Percentiles rank a stretch among this genome's conserved stretches.
phyloP scores from a whole-genome alignment of 345 rosid species.

The Bruguiera sexangula region DNA sequence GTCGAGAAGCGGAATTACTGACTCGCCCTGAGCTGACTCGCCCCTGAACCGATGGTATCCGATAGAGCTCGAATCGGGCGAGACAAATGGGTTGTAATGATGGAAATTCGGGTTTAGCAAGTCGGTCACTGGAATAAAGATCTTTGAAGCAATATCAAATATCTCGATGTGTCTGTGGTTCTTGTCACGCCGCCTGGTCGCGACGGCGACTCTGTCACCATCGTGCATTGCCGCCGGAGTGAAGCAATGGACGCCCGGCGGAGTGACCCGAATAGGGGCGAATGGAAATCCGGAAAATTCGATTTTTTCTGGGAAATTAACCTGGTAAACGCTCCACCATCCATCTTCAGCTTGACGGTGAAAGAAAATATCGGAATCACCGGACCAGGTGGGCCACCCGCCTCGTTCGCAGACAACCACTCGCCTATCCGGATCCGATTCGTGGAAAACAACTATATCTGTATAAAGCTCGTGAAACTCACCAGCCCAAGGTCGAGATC shows the following conservation, averaged over 20 bases:
- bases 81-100: slow-evolving; percentile 81
- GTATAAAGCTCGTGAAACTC: slow-evolving; percentile 71
- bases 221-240: slow-evolving; percentile 77
- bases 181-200: slow-evolving; percentile 55
- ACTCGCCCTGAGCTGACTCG: slow-evolving; percentile 48
- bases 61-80: slow-evolving; percentile 40
- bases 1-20: slow-evolving; percentile 55
- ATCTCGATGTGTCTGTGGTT: slow-evolving; percentile 66
- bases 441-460: slow-evolving; percentile 56
- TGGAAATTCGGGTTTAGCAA: slow-evolving; percentile 57
- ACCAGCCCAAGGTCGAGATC: slow-evolving; percentile 70
- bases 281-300: slow-evolving; percentile 23
- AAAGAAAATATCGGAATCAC: slow-evolving; percentile 66
- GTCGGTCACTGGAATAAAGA: slow-evolving; percentile 53
- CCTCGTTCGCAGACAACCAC: slow-evolving; percentile 52
- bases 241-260: slow-evolving; percentile 85
- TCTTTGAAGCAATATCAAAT: slow-evolving; percentile 39
- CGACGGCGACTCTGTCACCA: slow-evolving; percentile 56
- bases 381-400: slow-evolving; percentile 86
- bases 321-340: slow-evolving; percentile 85
- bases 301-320: slow-evolving; percentile 35
- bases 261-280: slow-evolving; percentile 58
- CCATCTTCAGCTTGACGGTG: slow-evolving; percentile 82
- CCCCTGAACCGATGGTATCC: slow-evolving; percentile 89
- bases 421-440: slow-evolving; percentile 47